Base-by-base conservation (phyloP, 176 grass and related monocot genomes). In the Phragmites australis region DNA sequence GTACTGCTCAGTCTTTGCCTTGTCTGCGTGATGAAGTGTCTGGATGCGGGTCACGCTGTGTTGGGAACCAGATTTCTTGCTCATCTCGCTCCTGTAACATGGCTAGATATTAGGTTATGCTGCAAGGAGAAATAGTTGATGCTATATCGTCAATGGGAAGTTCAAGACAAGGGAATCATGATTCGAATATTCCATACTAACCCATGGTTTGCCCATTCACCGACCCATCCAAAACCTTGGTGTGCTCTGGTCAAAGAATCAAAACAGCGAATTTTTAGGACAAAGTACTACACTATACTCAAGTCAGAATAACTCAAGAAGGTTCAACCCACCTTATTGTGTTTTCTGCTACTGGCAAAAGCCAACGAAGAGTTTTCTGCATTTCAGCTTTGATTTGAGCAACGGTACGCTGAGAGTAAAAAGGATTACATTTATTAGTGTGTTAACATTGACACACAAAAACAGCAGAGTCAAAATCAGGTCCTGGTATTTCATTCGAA, bases 171-270 rank as follows among this genome's bases (percentile, higher is more conserved):
- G 50, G 10, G 47, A 19, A 78, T 45, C 52, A 54, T 58, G 64
- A n/a, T 61, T n/a, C 78, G n/a, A 34, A 32, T 54, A 26, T 68
- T 29, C 62, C 17, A 49, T 72, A 88, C 96, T 98, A 65, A 98
- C 96, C 92, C 90, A 16, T 95, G 52, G 69, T 89, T 98, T 53
- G 96, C 96, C 96, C 96, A 98, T 54, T 98, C 96, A 18, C 96
- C 96, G 6, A 98, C 96, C 92, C 96, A 95, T 81, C 92, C 96
- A 75, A 98, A 98, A 19, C 96, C 92, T 93, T 98, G 96, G 83
- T 98, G 96, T 22, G 90, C 86, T 84, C 96, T 98, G 90, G 53
- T 83, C 34, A 26, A 84, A 71, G 57, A 53, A 82, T 16, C 42
- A 74, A 70, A 70, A 81, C 2, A 2, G 5, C 45, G 22, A 74